These are phyloP conservation scores for Colletotrichum truncatum DNA, from an alignment of 2,329 filamentous ascomycete species.

Conservation along the genomic window DNA sequence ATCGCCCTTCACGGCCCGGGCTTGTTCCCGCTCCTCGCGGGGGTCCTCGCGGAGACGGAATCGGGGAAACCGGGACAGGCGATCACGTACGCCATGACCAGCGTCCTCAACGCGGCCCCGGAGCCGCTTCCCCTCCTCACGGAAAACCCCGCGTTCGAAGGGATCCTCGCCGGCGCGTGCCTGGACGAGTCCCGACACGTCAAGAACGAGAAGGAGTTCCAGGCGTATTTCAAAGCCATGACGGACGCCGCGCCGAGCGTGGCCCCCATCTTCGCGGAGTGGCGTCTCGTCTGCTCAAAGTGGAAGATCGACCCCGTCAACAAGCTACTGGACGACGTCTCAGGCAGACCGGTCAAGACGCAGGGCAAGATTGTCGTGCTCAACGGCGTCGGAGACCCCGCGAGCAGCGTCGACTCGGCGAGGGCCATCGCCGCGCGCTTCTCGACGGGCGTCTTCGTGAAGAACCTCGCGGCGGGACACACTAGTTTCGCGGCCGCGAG, in stretches of 20 bases:
- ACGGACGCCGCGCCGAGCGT: slow-evolving; percentile 11
- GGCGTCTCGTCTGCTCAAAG: slow-evolving; percentile 14
- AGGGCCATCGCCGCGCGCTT: slow-evolving; percentile 7
- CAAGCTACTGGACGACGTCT: not conserved
- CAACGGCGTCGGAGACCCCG: slow-evolving; percentile 7
- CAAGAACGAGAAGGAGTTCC: not conserved
- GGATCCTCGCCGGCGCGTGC: slow-evolving; percentile 11
- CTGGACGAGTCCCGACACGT: not conserved
- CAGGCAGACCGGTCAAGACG: not conserved
- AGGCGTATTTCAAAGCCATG: slow-evolving; percentile 6
- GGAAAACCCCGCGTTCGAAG: not conserved
- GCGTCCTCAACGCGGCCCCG: not conserved
- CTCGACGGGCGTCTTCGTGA: not conserved
- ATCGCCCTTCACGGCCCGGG: not conserved
- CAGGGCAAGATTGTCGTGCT: slow-evolving; percentile 7
- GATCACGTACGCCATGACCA: not conserved
- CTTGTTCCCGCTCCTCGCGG: not conserved
- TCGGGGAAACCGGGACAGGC: not conserved
- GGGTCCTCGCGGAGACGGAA: slow-evolving; percentile 1
- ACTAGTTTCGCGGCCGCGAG: slow-evolving; percentile 5
- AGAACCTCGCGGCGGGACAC: not conserved
- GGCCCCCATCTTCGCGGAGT: slow-evolving; percentile 9
- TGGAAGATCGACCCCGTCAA: slow-evolving; percentile 13
- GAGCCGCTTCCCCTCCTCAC: not conserved
- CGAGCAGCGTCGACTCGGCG: slow-evolving; percentile 9